Evolutionary conservation across 129 eudicot species (phyloP), one percentile per base, ranked within the genome.

Genomic region (Logfia minima): DNA sequence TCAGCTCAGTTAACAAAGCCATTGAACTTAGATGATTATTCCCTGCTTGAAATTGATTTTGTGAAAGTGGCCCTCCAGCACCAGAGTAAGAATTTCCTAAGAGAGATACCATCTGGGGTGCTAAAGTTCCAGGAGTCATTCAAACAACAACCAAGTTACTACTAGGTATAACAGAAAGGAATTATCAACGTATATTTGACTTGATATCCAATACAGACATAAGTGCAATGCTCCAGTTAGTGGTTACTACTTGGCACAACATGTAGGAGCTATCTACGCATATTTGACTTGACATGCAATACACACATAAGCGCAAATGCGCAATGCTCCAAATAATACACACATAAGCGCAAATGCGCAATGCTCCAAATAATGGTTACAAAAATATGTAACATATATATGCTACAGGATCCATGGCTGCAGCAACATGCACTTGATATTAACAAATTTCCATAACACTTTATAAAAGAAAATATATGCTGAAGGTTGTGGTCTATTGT

Each of bases 61-160:
- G 93, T 7, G 93, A 86, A 31, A 88, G 87, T 70, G 89, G 91
- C n/a, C 85, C 96, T 63, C 93, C 96, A 79, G 70, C 83, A 66
- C 84, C 86, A 74, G 93, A 76, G 82, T 86, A 91, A 74, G 96
- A 86, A 75, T 88, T 88, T 32, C 93, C 91, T 68, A 91, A 82
- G 82, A 91, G 82, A 55, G 91, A 84, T 26, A 75, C 89, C 89
- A 91, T 87, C 87, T 91, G 96, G 56, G 96, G 96, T 65, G 85
- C 96, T 90, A 88, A 81, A 82, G 75, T 84, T 68, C 68, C 71
- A 78, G 76, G 43, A 39, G 76, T 82, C 85, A 85, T 53, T 83
- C 75, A 75, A 72, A 26, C 68, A 80, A 66, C 74, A 73, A 74
- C 68, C 61, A 66, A 73, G 75, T 80, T 80, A 80, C 70, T 66